Percentiles rank a stretch among this genome's conserved stretches.
Conservation (phyloP, 306 rosid species). For the Datisca glomerata region DNA sequence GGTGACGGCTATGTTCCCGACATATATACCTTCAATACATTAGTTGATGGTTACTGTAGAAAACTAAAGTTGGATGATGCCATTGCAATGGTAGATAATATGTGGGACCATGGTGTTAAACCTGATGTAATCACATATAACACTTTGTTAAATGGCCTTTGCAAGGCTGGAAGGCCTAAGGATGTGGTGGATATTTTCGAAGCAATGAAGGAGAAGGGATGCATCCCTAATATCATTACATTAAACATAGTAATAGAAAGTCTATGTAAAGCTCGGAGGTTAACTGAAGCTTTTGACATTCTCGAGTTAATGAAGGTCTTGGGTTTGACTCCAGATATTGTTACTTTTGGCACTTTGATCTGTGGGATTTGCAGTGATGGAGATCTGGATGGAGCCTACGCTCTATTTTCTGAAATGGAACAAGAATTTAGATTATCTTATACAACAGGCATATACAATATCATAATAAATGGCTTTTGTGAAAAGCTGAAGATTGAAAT, state of each 20-base stretch:
- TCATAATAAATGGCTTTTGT: conserved; percentile 50
- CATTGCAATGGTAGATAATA: conserved; percentile 38
- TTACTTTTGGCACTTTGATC: conserved; percentile 61
- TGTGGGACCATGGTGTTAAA: conserved; percentile 73
- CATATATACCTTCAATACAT: conserved; percentile 69
- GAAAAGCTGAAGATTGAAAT: conserved; percentile 49
- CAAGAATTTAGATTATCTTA: conserved; percentile 31
- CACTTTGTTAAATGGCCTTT: conserved; percentile 75
- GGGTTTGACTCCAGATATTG: conserved; percentile 54
- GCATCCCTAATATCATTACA: conserved; percentile 48
- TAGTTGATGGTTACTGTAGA: conserved; percentile 82
- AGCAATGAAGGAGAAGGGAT: conserved; percentile 61
- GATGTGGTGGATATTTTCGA: conserved; percentile 58
- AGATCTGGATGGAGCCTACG: conserved; percentile 61
- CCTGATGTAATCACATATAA: conserved; percentile 88
- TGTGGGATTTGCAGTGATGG: conserved; percentile 50
- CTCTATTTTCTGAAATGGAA: conserved; percentile 39
- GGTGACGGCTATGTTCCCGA: conserved; percentile 68
- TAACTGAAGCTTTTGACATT: conserved; percentile 43
- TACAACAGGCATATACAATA: conserved; percentile 64
- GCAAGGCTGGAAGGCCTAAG: conserved; percentile 55
- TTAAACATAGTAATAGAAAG: conserved; percentile 70
- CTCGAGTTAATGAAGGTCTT: conserved; percentile 48
- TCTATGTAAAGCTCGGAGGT: conserved; percentile 64
- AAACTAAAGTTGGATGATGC: conserved; percentile 56